A percentile compares a stretch with the other conserved stretches of the same genome.
Conservation (phyloP, 208 protist species). For the Leishmania arabica region DNA sequence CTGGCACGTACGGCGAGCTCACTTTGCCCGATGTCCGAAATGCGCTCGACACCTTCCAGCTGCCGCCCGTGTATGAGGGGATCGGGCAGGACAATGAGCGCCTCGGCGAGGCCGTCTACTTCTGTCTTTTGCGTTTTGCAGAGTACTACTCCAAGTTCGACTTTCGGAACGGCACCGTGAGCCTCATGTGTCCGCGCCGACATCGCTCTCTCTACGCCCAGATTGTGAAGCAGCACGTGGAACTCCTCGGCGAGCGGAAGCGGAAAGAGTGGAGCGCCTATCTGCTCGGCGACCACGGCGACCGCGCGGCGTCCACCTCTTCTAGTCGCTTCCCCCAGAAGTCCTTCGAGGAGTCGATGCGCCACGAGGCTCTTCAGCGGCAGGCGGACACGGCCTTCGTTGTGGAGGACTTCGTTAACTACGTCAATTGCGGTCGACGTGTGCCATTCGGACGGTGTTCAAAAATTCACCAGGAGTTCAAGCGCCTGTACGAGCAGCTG, state of each 20-base stretch:
- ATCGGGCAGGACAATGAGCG: conserved; percentile 80
- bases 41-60: conserved; percentile 45
- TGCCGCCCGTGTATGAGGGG: conserved; percentile 78
- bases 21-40: conserved; percentile 60
- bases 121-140: conserved; percentile 77
- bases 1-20: conserved; percentile 75
- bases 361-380: conserved; percentile 66
- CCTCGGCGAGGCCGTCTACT: conserved; percentile 87
- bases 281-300: conserved; percentile 25
- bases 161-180: conserved; percentile 80
- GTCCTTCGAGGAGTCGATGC: conserved; percentile 58
- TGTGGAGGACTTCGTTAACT: conserved; percentile 91
- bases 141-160: conserved; percentile 91
- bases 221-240: conserved; percentile 63
- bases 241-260: conserved; percentile 48
- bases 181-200: conserved; percentile 81
- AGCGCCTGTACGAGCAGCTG: conserved; percentile 55
- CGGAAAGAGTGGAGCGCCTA: conserved; percentile 64
- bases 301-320: not conserved
- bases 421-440: conserved; percentile 86
- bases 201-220: conserved; percentile 71
- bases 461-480: conserved; percentile 64
- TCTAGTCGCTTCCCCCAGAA: conserved; percentile 55
- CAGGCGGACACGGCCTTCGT: conserved; percentile 59
- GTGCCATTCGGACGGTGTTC: conserved; percentile 45